Conservation (phyloP, 2,329 filamentous ascomycete species). For the Spiromastix sp. region DNA sequence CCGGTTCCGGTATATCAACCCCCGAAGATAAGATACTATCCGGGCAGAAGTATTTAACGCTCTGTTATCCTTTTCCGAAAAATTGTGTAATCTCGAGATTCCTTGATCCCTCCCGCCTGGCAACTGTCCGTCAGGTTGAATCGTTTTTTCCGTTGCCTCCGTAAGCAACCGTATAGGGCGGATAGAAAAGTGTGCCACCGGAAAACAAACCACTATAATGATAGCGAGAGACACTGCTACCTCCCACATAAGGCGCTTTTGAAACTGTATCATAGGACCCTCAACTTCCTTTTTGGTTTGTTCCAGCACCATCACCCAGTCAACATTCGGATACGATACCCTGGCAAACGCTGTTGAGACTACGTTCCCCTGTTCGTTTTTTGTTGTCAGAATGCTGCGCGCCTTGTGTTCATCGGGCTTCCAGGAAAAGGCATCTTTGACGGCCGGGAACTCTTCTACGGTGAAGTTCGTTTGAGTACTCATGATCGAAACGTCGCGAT, state of each 20-base stretch:
- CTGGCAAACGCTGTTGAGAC: slow-evolving; percentile 77
- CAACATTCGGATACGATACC: slow-evolving; percentile 55
- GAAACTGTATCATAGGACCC: slow-evolving; percentile 61
- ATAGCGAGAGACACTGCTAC: slow-evolving; percentile 73
- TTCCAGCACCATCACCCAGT: slow-evolving; percentile 78
- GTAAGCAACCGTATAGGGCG: slow-evolving; percentile 68
- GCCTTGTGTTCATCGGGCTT: slow-evolving; percentile 52
- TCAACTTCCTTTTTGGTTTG: slow-evolving; percentile 65
- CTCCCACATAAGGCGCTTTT: slow-evolving; percentile 70
- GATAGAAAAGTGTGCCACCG: slow-evolving; percentile 72
- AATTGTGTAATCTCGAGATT: slow-evolving; percentile 11
- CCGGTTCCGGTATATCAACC: no score
- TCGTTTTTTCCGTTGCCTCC: slow-evolving; percentile 62
- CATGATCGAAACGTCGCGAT: no score
- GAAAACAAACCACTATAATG: slow-evolving; percentile 61
- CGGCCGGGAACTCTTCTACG: slow-evolving; percentile 52
- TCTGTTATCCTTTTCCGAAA: no score
- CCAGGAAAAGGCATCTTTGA: slow-evolving; percentile 48
- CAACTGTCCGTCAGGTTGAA: slow-evolving; percentile 45
- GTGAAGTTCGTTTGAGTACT: slow-evolving; percentile 44
- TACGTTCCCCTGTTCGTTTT: slow-evolving; percentile 57
- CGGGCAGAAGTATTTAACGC: no score
- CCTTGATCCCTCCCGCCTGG: slow-evolving; percentile 18
- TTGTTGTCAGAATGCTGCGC: slow-evolving; percentile 56
- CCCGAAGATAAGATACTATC: no score